Conservation (phyloP, 176 grass and related monocot genomes). For the Lolium rigidum region DNA sequence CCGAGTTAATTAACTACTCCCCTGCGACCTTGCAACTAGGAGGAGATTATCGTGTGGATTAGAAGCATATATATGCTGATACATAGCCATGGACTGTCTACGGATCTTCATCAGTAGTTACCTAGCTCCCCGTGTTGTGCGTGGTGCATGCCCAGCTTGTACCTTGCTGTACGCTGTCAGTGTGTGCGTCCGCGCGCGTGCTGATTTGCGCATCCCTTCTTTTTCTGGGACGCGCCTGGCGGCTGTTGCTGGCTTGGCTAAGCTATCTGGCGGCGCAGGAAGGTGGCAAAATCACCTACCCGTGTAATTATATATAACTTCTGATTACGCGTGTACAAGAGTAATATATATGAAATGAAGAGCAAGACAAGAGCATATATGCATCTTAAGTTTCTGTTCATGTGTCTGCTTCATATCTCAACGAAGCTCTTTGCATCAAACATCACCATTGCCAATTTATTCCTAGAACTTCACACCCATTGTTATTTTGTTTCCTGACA, state of each 20-base stretch:
- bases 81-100: not conserved
- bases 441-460: too few relatives aligned
- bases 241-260: not conserved
- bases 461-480: too few relatives aligned
- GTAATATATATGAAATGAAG: constrained; percentile 2
- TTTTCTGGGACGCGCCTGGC: constrained; percentile 37
- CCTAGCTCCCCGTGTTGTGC: not conserved
- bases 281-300: not conserved
- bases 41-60: not conserved
- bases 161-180: not conserved
- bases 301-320: constrained; percentile 35
- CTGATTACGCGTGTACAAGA: constrained; percentile 3
- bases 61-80: not conserved
- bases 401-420: too few relatives aligned
- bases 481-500: too few relatives aligned
- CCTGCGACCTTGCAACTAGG: not conserved
- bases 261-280: not conserved
- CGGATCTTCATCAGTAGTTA: not conserved
- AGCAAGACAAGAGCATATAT: not conserved
- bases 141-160: not conserved
- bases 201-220: constrained; percentile 16
- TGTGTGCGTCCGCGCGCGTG: not conserved
- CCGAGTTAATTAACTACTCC: not conserved
- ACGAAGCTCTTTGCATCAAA: not conserved
- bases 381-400: not conserved